Evolutionary conservation across 2,329 filamentous ascomycete genomes (phyloP).

Genomic region (Onygenales sp.): DNA sequence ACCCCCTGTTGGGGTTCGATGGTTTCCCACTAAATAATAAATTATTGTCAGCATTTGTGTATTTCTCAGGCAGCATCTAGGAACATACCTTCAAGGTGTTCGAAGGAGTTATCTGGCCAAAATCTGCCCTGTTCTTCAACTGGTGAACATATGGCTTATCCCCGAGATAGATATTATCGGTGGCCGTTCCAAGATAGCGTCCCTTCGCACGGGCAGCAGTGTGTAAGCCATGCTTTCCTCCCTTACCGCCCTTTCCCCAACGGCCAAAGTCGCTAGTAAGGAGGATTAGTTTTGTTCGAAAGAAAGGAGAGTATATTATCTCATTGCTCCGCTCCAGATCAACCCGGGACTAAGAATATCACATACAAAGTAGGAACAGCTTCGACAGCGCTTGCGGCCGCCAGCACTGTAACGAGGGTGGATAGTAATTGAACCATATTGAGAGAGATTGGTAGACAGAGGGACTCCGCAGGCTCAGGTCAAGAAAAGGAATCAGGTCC

Average conservation of each 20-base stretch:
- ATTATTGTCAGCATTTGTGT: not conserved
- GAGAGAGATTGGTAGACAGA: not conserved
- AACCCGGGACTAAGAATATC: not conserved
- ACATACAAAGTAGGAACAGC: conserved; percentile 17
- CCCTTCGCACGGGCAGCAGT: conserved; percentile 43
- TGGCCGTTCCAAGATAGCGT: conserved; percentile 49
- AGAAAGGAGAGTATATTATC: too few relatives aligned
- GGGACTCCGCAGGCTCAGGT: not conserved
- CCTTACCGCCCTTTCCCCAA: conserved; percentile 5
- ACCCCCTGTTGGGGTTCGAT: conserved; percentile 47
- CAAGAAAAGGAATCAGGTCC: not conserved
- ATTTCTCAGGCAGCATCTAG: not conserved
- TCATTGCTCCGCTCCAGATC: not conserved
- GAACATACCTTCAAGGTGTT: conserved; percentile 47
- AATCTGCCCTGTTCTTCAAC: conserved; percentile 50
- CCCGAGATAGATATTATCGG: conserved; percentile 45
- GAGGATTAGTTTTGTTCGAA: not conserved
- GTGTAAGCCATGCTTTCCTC: conserved; percentile 12
- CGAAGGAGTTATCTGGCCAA: conserved; percentile 55
- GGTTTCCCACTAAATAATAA: conserved; percentile 44
- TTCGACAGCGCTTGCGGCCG: conserved; percentile 7
- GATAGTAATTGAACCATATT: conserved; percentile 14
- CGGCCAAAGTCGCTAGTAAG: not conserved
- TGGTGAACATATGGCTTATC: conserved; percentile 49
- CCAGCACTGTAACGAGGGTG: conserved; percentile 13